Base-by-base conservation (phyloP, 2,329 filamentous ascomycete species). In the Pyrenophora seminiperda region DNA sequence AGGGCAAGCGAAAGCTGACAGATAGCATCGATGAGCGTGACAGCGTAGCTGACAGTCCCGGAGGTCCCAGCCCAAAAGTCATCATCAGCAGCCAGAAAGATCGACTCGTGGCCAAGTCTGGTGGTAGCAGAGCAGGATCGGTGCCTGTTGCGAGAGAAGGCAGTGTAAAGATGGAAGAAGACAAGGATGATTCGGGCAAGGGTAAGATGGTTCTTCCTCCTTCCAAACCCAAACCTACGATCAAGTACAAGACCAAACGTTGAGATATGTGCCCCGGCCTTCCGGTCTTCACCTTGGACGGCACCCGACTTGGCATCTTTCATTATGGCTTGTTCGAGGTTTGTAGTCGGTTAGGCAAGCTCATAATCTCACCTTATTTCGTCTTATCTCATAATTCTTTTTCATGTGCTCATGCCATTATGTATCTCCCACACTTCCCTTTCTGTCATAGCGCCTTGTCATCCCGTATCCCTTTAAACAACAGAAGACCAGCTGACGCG, bases 81-180 rank as follows among this genome's bases (percentile, higher is more conserved):
- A 50, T 65, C 38, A 65, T 68, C 41, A 59, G 50, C 40, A 58
- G 51, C 38, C 63, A 65, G 19, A 71, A 71, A 51, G 66, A 70
- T 20, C 53, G 70, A 32, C 57, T 73, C 15, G 72, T 76, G 55
- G 72, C 73, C 46, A 75, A 77, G 61, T 67, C 72, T 34, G 71
- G 73, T 37, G 62, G 68, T 18, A 73, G 71, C 46, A 62, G 73
- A 45, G 71, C 70, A 14, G 75, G 75, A 39, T 77, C 74, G 33
- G 76, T 80, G 27, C 74, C 76, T 11, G 73, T 73, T 41, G 75
- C 68, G 11, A 69, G 78, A 29, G 78, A 81, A 55, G 65, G 76
- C n/a, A 77, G 74, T 39, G 78, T 80, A n/a, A 81, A 81, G 57
- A 71, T 74, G 39, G 78, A 80, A 58, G 77, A 80, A 44, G 76